Evolutionary conservation across 2,329 filamentous ascomycete genomes (phyloP).

Genomic region (Davidsoniella eucalypti): DNA sequence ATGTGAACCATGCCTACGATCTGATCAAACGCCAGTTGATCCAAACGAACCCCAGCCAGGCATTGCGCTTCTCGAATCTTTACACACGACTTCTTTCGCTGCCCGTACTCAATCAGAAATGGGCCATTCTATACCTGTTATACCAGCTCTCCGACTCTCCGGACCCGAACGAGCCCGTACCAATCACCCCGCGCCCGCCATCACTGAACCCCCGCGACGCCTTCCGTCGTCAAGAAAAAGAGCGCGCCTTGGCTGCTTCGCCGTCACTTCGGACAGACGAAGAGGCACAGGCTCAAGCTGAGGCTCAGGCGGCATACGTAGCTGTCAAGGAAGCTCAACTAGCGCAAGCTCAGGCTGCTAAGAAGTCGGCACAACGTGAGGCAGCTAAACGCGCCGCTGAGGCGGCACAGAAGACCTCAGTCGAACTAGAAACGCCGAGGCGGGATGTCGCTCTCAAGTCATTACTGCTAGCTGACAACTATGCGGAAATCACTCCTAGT

Average conservation of each 20-base stretch:
- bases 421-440: slow-evolving; percentile 19
- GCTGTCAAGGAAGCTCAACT: slow-evolving; percentile 25
- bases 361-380: slow-evolving; percentile 15
- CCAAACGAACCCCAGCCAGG: slow-evolving; percentile 60
- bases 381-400: slow-evolving; percentile 20
- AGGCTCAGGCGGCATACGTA: slow-evolving; percentile 28
- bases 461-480: slow-evolving; percentile 39
- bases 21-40: slow-evolving; percentile 80
- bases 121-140: slow-evolving; percentile 85
- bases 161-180: slow-evolving; percentile 34
- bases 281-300: slow-evolving; percentile 17
- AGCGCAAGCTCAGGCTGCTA: slow-evolving; percentile 12
- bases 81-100: slow-evolving; percentile 81
- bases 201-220: slow-evolving; percentile 23
- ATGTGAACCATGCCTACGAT: slow-evolving; percentile 84
- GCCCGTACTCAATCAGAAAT: slow-evolving; percentile 87
- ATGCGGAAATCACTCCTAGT: slow-evolving; percentile 39
- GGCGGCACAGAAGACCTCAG: slow-evolving; percentile 12
- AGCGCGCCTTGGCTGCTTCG: slow-evolving; percentile 22
- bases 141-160: slow-evolving; percentile 62
- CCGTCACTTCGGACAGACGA: slow-evolving; percentile 27
- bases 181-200: slow-evolving; percentile 23
- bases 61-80: slow-evolving; percentile 73
- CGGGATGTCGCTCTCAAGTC: slow-evolving; percentile 41
- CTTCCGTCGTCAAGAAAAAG: slow-evolving; percentile 23